Evolutionary conservation across 306 rosid species (phyloP).

Genomic region (Glycyrrhiza uralensis): DNA sequence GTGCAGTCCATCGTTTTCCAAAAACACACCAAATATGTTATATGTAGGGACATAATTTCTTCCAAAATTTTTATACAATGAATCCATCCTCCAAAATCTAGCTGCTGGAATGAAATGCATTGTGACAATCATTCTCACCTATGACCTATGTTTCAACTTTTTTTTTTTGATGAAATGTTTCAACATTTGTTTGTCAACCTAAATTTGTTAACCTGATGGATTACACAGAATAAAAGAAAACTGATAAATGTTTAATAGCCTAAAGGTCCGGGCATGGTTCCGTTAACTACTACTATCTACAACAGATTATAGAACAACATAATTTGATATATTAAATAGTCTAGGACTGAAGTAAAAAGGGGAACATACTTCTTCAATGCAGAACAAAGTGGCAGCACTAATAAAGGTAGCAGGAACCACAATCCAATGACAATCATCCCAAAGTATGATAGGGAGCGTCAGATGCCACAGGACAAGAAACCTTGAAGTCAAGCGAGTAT

Average conservation of each 20-base stretch:
- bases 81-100: neutral
- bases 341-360: neutral
- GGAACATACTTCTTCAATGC: slow-evolving; percentile 82
- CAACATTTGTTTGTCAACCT: neutral
- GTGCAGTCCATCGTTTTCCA: neutral
- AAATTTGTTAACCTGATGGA: neutral
- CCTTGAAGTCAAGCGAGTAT: slow-evolving; percentile 92
- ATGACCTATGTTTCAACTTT: too few relatives aligned
- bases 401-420: slow-evolving; percentile 92
- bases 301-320: slow-evolving; percentile 17
- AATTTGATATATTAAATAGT: neutral
- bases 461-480: slow-evolving; percentile 88
- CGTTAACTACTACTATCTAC: neutral
- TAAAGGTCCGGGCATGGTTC: neutral
- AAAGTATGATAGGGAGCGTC: slow-evolving; percentile 85
- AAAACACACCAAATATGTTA: neutral
- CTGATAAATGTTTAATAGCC: neutral
- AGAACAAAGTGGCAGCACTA: slow-evolving; percentile 92
- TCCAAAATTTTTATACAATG: neutral
- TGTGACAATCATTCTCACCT: neutral
- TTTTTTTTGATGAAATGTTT: too few relatives aligned
- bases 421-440: slow-evolving; percentile 97
- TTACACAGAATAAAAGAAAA: neutral
- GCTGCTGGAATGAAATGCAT: slow-evolving; percentile 1
- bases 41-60: neutral